Conservation (phyloP, 106 monocot species). For the Dactylorhiza incarnata region DNA sequence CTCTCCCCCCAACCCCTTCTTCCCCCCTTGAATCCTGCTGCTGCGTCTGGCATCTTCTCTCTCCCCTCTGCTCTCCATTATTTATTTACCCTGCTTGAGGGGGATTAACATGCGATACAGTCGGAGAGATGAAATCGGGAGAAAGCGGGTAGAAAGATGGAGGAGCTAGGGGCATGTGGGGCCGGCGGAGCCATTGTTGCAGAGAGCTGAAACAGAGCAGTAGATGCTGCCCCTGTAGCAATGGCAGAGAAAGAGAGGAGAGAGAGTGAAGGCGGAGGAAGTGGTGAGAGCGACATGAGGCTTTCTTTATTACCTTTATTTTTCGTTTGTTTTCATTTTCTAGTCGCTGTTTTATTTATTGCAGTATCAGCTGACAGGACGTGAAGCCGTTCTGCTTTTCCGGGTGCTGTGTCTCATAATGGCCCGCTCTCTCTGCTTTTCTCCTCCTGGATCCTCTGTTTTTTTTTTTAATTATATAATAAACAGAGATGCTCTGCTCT, state of each 20-base stretch:
- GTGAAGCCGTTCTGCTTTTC: constrained; percentile 26
- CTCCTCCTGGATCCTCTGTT: neutral
- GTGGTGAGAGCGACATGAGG: neutral
- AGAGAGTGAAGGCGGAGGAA: neutral
- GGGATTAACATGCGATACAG: constrained; percentile 4
- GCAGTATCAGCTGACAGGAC: constrained; percentile 19
- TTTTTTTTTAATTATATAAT: neutral
- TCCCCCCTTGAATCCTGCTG: constrained; percentile 21
- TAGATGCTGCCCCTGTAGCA: constrained; percentile 3
- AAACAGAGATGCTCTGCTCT: no score
- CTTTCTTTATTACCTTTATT: constrained; percentile 3
- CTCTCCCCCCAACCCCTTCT: neutral
- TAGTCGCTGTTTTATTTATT: constrained; percentile 8
- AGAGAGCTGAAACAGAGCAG: constrained; percentile 10
- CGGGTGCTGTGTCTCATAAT: constrained; percentile 16
- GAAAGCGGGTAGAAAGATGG: neutral
- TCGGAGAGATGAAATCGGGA: neutral
- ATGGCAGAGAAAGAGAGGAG: constrained; percentile 3
- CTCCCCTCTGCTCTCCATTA: constrained; percentile 8
- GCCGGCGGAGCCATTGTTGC: constrained; percentile 4
- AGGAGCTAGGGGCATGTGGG: neutral
- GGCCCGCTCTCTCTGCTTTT: neutral
- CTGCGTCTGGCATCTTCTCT: constrained; percentile 5
- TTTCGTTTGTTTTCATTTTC: constrained; percentile 8
- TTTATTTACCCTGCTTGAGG: neutral